Conservation (phyloP, 2,329 filamentous ascomycete species). For the Achaetomium macrosporum region DNA sequence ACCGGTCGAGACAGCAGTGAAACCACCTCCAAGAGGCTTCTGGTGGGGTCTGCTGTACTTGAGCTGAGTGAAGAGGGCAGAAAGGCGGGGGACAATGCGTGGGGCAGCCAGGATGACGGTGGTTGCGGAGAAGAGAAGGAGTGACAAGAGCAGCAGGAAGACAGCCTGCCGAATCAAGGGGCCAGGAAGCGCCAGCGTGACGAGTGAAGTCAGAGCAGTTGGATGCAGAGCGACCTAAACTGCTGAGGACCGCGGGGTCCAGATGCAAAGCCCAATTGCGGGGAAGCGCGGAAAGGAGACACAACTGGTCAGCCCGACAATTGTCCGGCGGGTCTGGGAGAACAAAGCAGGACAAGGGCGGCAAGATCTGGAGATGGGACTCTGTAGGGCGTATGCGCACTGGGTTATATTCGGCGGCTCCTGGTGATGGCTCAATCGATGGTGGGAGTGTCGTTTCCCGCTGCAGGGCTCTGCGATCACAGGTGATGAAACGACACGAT, state of each 20-base stretch:
- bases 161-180: slow-evolving; percentile 21
- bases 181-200: not conserved
- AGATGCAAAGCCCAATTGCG: slow-evolving; percentile 1
- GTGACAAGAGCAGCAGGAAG: slow-evolving; percentile 42
- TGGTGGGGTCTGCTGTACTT: slow-evolving; percentile 34
- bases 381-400: no score
- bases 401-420: no score
- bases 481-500: no score
- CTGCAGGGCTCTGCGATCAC: no score
- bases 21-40: slow-evolving; percentile 25
- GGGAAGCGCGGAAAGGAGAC: slow-evolving; percentile 1
- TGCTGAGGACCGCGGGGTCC: no score
- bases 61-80: slow-evolving; percentile 52
- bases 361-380: no score
- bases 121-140: slow-evolving; percentile 51
- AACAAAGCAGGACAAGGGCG: no score
- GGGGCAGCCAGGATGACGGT: slow-evolving; percentile 62
- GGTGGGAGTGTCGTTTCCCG: not conserved
- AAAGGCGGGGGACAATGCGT: slow-evolving; percentile 53
- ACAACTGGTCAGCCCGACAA: no score
- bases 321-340: no score
- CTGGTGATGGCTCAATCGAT: no score
- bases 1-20: slow-evolving; percentile 7
- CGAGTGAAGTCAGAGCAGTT: not conserved
- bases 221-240: no score